Evolutionary conservation across 2,329 filamentous ascomycete genomes (phyloP), one percentile per base, ranked within the genome.

Genomic region (Aurifilum marmelostoma): DNA sequence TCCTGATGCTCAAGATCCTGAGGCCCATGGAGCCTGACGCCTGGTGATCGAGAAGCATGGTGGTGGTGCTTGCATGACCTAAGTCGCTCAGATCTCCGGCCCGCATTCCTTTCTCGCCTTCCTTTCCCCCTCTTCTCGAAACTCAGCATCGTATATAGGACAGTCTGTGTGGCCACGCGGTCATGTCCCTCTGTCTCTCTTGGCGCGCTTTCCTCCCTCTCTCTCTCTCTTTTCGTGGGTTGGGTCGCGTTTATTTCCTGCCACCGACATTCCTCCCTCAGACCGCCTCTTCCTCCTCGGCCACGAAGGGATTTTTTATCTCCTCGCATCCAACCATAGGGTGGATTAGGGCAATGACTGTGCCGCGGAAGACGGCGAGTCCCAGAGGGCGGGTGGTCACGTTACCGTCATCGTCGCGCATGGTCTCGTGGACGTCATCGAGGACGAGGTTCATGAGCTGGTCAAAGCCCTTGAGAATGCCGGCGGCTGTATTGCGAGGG

Each of bases 371-470:
- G 65, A 97, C 96, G 27, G 97, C 90, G 63, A 97, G 86, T 65
- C 94, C 94, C 27, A 97, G 89, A 24, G 91, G 87, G 73, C 94
- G 88, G 37, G 91, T 91, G 69, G 89, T 90, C 75, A 94, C 91
- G 81, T 97, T 97, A 73, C 94, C 95, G 79, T 97, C 92, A 70
- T 97, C 95, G 77, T 99, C 96, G 84, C 91, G 88, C 81, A 97
- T 89, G 62, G 91, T 87, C 80, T 99, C 96, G 79, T 96, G 90
- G 65, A 97, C 95, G 74, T 98, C 92, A 77, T 98, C 96, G 68
- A 99, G 84, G 34, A 99, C 96, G 71, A 99, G 85, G 79, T 99
- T 99, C 94, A 98, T 98, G 71, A 99, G 86, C 75, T 96, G 94
- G 79, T 99, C 96, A 79, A 94, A 98, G 72, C 96, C 96, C 81